Evolutionary conservation across 1,284 basidiomycete genomes (phyloP), one percentile per base, ranked within the genome.

Genomic region (Pterula multifida): DNA sequence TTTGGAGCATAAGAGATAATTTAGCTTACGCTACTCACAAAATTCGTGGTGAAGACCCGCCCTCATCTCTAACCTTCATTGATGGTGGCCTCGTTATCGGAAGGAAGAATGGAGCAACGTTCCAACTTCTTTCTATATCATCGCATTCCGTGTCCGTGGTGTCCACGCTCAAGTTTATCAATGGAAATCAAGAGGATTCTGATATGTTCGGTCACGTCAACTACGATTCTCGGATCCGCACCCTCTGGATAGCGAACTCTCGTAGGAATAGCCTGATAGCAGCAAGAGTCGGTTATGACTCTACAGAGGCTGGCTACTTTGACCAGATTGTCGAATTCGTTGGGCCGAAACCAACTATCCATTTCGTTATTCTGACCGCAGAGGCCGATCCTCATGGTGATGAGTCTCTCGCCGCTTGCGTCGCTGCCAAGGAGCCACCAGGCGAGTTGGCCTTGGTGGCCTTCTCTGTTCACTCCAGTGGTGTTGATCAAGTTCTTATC

Each of bases 121-220:
- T 87, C 71, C 85, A 89, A 63, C 69, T 90, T 15, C 70, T 89
- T 39, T 79, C 81, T 3, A 71, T 77, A 47, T 79, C 83, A 52
- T 17, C 13, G 6, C 39, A 42, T 17, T 78, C 78, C 52, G 83
- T 81, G 61, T 71, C 71, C 44, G 74, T 89, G 2, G 68, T 87
- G 19, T 85, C 85, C n/a, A 87, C 82, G 1, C 70, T 88, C 63
- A 85, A 78, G 60, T 90, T 90, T 60, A 68, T 84, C 58, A 85
- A 81, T 55, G 65, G 62, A 49, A 71, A 73, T 54, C 73, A 52
- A 13, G 75, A 88, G 25, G 86, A 88, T 55, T 69, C 69, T 12
- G 83, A 86, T 3, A 89, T 90, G 85, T 90, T 88, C 62, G 85
- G 86, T 13, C 87, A 90, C 58, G 76, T 82, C 56, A 82, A 78